Conservation (phyloP, 768 basidiomycete species). For the Paxillus rubicundulus region DNA sequence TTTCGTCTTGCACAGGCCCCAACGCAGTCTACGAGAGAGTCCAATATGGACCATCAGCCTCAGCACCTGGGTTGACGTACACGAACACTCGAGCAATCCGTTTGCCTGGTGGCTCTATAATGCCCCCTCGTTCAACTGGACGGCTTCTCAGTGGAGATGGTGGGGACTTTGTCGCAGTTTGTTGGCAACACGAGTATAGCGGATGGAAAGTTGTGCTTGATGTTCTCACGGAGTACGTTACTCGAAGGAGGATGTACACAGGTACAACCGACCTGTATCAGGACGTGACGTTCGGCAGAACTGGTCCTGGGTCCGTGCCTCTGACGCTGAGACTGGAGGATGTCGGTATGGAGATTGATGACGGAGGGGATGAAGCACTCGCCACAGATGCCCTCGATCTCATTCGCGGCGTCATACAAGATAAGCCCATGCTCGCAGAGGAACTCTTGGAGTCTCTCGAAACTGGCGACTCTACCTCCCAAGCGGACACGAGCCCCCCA, state of each 20-base stretch:
- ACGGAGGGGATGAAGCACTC: conserved; percentile 57
- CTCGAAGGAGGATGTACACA: conserved; percentile 48
- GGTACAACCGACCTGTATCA: conserved; percentile 41
- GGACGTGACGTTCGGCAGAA: conserved; percentile 52
- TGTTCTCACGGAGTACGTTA: conserved; percentile 72
- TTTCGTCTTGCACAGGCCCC: conserved; percentile 57
- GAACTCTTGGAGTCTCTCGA: conserved; percentile 69
- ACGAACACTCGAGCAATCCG: conserved; percentile 63
- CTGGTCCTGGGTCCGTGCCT: conserved; percentile 35
- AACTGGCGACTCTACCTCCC: conserved; percentile 26
- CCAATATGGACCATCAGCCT: conserved; percentile 50
- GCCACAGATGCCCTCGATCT: conserved; percentile 78
- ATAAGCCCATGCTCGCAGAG: conserved; percentile 62
- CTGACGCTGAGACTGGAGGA: conserved; percentile 58
- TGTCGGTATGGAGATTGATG: conserved; percentile 68
- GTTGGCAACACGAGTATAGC: conserved; percentile 80
- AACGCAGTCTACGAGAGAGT: conserved; percentile 72
- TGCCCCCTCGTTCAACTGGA: conserved; percentile 67
- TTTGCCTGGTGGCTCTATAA: conserved; percentile 71
- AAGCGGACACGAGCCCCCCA: conserved; percentile 53
- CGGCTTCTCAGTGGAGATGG: conserved; percentile 70
- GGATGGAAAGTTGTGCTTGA: conserved; percentile 89
- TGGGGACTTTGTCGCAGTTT: conserved; percentile 61
- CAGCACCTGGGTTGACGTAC: conserved; percentile 54
- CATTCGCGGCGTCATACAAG: conserved; percentile 71